phyloP scores from a whole-genome alignment of 305 asterid genomes.

The Fraxinus sp. region DNA sequence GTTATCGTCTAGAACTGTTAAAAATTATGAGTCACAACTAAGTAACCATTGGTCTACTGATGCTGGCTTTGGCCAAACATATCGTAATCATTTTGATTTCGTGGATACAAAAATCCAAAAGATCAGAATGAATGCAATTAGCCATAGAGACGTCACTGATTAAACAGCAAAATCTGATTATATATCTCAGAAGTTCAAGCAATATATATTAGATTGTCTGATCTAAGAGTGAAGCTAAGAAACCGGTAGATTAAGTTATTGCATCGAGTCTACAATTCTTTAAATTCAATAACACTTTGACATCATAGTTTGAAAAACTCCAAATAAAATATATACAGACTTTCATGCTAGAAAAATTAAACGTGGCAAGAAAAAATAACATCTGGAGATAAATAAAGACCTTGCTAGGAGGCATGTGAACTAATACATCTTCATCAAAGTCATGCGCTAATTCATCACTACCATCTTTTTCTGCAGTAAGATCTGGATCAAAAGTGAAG shows the following conservation, averaged over 20 bases:
- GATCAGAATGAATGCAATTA: background rate
- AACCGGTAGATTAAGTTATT: background rate
- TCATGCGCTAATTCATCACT: conserved; percentile 38
- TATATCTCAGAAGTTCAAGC: background rate
- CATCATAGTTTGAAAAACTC: background rate
- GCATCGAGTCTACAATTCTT: background rate
- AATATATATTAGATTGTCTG: background rate
- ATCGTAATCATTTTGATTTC: background rate
- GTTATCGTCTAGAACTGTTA: background rate
- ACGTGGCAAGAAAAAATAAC: conserved; percentile 10
- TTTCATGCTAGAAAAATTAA: background rate
- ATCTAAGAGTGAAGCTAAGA: background rate
- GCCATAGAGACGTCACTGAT: background rate
- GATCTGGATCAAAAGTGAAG: conserved; percentile 65
- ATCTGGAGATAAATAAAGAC: conserved; percentile 31
- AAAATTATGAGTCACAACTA: background rate
- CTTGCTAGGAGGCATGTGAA: conserved; percentile 62
- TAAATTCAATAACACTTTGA: background rate
- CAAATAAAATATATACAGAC: background rate
- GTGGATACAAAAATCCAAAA: background rate
- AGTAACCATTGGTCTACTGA: background rate
- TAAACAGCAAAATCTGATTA: background rate
- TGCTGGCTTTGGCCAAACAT: background rate
- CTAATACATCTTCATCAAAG: conserved; percentile 54
- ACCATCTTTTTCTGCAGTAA: conserved; percentile 38